phyloP scores from a whole-genome alignment of 768 basidiomycete species.

The Lactarius sp. region DNA sequence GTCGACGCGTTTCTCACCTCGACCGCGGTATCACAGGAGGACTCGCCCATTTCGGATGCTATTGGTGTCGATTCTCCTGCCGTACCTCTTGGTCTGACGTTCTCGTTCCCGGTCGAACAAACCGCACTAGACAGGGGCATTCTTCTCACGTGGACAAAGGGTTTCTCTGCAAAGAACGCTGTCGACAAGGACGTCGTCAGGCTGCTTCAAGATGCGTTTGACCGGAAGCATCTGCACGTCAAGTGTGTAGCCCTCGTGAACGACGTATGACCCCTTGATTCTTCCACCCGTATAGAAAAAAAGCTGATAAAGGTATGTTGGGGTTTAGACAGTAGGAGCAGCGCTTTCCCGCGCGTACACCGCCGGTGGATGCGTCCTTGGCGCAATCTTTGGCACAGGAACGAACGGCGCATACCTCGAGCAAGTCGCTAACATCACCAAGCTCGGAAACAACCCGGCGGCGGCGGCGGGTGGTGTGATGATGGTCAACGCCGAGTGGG shows the following conservation, averaged over 20 bases:
- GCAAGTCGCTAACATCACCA: slow-evolving; percentile 75
- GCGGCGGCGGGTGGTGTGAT: slow-evolving; percentile 66
- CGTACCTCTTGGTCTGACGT: slow-evolving; percentile 83
- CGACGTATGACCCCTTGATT: slow-evolving; percentile 55
- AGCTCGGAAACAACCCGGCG: slow-evolving; percentile 63
- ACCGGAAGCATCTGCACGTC: slow-evolving; percentile 88
- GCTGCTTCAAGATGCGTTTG: slow-evolving; percentile 87
- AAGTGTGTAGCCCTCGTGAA: slow-evolving; percentile 90
- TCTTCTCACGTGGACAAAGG: slow-evolving; percentile 94
- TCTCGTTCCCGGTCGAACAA: slow-evolving; percentile 97
- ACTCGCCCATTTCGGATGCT: slow-evolving; percentile 26
- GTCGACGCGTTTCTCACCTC: slow-evolving; percentile 92
- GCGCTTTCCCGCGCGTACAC: slow-evolving; percentile 90
- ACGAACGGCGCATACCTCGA: slow-evolving; percentile 99
- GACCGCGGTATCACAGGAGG: slow-evolving; percentile 11
- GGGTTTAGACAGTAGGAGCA: slow-evolving; percentile 84
- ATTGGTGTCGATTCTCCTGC: slow-evolving; percentile 35
- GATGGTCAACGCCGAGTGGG: slow-evolving; percentile 99
- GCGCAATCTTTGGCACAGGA: slow-evolving; percentile 95
- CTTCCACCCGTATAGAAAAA: neutral
- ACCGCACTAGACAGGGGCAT: slow-evolving; percentile 87
- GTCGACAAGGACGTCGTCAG: slow-evolving; percentile 85
- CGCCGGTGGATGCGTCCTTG: slow-evolving; percentile 83
- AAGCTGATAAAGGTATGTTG: neutral
- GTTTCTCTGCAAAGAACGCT: slow-evolving; percentile 88